phyloP scores from a whole-genome alignment of 805 yeast genomes.

The Deakozyma indianensis region DNA sequence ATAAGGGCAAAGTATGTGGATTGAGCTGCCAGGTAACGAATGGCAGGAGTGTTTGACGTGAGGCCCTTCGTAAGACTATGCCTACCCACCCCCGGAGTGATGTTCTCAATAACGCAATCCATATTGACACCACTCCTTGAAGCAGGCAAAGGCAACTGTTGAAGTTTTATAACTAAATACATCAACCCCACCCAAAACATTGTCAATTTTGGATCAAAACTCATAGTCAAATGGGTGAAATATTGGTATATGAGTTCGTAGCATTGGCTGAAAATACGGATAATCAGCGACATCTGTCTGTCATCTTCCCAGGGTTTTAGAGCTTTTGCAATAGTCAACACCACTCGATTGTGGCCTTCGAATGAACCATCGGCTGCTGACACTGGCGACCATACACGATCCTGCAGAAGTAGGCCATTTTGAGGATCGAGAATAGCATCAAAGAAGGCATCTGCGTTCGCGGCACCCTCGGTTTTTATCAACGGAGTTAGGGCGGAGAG shows the following conservation, averaged over 20 bases:
- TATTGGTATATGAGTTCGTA: neutral
- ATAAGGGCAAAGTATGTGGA: neutral
- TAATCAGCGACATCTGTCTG: neutral
- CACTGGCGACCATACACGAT: neutral
- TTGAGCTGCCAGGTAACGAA: neutral
- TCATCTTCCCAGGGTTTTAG: constrained; percentile 1
- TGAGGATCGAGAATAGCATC: neutral
- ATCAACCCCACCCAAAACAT: neutral
- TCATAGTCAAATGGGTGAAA: neutral
- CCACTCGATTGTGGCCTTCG: neutral
- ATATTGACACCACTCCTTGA: neutral
- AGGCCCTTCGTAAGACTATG: neutral
- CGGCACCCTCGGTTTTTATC: neutral
- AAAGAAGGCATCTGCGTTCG: neutral
- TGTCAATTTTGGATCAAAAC: neutral
- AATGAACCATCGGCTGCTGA: neutral
- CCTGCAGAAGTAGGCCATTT: neutral
- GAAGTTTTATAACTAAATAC: neutral
- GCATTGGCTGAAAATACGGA: neutral
- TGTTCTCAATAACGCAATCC: neutral
- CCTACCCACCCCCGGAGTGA: neutral
- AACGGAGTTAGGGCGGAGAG: neutral
- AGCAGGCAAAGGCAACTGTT: neutral
- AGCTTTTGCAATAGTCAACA: neutral
- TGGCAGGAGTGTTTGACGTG: neutral